Base-by-base conservation (phyloP, 2,329 filamentous ascomycete species). In the Botrytis elliptica region DNA sequence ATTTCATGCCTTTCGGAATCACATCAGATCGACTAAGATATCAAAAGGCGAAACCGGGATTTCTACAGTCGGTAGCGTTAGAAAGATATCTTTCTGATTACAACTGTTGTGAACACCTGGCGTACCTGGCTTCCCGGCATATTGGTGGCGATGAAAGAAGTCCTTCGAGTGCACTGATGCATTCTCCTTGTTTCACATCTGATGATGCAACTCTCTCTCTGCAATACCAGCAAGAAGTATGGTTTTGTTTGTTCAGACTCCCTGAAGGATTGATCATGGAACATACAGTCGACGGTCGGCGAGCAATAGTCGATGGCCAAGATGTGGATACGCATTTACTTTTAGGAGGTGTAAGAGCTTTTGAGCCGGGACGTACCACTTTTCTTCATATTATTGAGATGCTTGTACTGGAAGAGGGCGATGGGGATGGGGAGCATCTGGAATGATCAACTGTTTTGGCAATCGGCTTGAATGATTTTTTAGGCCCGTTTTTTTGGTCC, bases 391-490 rank as follows among this genome's bases (percentile, higher is more conserved):
- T 5, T 5, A 3, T 36, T 36, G 10, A n/a, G 4, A 52, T 4
- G 4, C 0, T 5, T 16, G 25, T n/a, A n/a, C 10, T 3, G 12
- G 25, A 52, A 14, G 12, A 52, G 4, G 16, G 25, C 25, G 0
- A 14, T n/a, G 12, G 25, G 2, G 12, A 52, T 52, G 49, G 2
- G 5, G 49, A 0, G 5, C 0, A 16, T 52, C 5, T n/a, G 9
- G 22, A 52, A n/a, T 52, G 22, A 52, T 14, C 4, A 52, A 52
- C 46, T 10, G 2, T 52, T 12, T n/a, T n/a, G 25, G 49, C 12
- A n/a, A 4, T n/a, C 49, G 7, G 25, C 49, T 52, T 52, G 9
- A n/a, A 25, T 14, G n/a, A 10, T 14, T n/a, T 14, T n/a, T 0
- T 10, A 29, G 29, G 29, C 29, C 29, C 29, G 1, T 29, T 29